phyloP scores from a whole-genome alignment of 495 filamentous ascomycete genomes.

The Oleoguttula mirabilis region DNA sequence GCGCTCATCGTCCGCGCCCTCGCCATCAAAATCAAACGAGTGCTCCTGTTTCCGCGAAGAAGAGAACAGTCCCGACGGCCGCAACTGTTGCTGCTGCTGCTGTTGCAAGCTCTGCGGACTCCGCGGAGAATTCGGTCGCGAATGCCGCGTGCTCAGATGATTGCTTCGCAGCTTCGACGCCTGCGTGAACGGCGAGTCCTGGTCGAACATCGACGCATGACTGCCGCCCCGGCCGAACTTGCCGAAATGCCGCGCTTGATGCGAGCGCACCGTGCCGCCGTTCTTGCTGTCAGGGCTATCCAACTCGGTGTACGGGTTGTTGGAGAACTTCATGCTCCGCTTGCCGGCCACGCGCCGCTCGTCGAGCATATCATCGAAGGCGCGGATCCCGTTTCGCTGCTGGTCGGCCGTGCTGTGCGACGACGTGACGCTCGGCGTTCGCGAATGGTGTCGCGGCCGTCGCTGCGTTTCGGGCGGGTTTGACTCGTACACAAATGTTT shows the following conservation, averaged over 20 bases:
- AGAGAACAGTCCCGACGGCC: conserved; percentile 16
- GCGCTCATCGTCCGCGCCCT: conserved; percentile 81
- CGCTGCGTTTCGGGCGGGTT: conserved; percentile 78
- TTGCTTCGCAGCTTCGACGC: conserved; percentile 16
- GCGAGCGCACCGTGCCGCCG: conserved; percentile 21
- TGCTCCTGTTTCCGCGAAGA: conserved; percentile 13
- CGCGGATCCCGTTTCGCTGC: conserved; percentile 47
- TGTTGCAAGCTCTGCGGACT: conserved; percentile 26
- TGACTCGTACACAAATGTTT: conserved; percentile 98
- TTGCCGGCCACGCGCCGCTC: conserved; percentile 63
- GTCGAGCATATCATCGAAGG: conserved; percentile 50
- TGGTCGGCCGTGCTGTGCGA: conserved; percentile 64
- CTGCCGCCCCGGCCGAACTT: conserved; percentile 16
- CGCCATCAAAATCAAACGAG: conserved; percentile 58
- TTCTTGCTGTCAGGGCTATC: conserved; percentile 23
- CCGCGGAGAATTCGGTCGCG: conserved; percentile 23
- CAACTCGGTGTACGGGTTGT: conserved; percentile 53
- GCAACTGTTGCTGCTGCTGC: conserved; percentile 19
- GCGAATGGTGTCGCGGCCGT: conserved; percentile 80
- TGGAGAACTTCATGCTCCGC: conserved; percentile 98
- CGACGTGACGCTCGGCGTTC: conserved; percentile 89
- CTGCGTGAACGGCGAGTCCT: conserved; percentile 21
- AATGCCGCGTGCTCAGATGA: conserved; percentile 42
- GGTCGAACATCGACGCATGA: conserved; percentile 18
- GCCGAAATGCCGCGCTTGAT: conserved; percentile 17